A percentile compares a stretch with the other conserved stretches of the same genome.
Evolutionary conservation across 768 basidiomycete species (phyloP).

Genomic region (Boletus insuetus): DNA sequence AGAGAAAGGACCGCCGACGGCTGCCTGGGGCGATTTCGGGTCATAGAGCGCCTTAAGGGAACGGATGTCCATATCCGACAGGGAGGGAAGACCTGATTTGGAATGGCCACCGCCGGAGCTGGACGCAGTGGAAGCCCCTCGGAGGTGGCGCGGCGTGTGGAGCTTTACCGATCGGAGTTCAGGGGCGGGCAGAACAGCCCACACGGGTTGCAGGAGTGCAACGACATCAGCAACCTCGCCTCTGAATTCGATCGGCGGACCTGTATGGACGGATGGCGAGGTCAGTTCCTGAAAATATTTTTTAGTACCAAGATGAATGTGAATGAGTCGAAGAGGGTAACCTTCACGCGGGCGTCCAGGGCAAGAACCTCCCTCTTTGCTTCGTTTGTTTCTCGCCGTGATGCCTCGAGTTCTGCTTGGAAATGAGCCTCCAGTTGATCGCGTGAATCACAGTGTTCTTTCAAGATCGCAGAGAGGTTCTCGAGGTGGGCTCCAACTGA

Average conservation of each 20-base stretch:
- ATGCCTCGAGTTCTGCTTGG: slow-evolving; percentile 55
- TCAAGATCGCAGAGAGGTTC: slow-evolving; percentile 43
- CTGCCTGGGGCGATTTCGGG: slow-evolving; percentile 29
- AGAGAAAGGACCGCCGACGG: slow-evolving; percentile 45
- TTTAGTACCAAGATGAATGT: neutral
- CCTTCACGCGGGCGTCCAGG: slow-evolving; percentile 41
- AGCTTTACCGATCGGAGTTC: slow-evolving; percentile 75
- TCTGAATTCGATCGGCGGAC: slow-evolving; percentile 31
- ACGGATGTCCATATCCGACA: slow-evolving; percentile 84
- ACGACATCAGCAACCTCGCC: slow-evolving; percentile 55
- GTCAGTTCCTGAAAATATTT: slow-evolving; percentile 21
- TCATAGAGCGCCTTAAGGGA: slow-evolving; percentile 82
- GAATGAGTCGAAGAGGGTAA: slow-evolving; percentile 12
- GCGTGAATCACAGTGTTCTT: slow-evolving; percentile 39
- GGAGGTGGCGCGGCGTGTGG: slow-evolving; percentile 45
- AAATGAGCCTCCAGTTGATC: slow-evolving; percentile 52
- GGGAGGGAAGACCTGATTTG: slow-evolving; percentile 43
- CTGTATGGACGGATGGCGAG: slow-evolving; percentile 20
- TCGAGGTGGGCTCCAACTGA: slow-evolving; percentile 53
- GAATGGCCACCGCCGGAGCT: slow-evolving; percentile 31
- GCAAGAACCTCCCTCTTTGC: slow-evolving; percentile 40
- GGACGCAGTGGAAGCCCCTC: slow-evolving; percentile 42
- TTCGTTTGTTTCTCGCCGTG: slow-evolving; percentile 50
- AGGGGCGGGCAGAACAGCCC: slow-evolving; percentile 80
- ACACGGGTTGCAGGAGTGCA: slow-evolving; percentile 66